Conservation (phyloP, 208 protist species). For the Balamuthia mandrillaris region DNA sequence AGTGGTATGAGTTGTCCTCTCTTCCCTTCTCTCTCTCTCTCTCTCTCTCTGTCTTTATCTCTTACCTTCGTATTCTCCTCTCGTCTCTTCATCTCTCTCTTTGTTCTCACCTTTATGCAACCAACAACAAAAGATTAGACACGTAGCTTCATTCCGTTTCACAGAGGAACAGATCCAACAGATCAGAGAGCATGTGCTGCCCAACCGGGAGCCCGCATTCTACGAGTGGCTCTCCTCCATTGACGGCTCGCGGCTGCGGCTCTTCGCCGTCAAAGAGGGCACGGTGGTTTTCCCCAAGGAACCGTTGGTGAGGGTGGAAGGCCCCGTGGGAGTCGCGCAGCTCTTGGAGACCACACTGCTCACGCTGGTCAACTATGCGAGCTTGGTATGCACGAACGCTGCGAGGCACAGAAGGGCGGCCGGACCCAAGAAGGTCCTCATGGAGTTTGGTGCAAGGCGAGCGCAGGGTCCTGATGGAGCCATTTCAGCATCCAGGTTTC, state of each 20-base stretch:
- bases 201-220: slow-evolving; percentile 20
- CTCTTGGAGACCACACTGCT: slow-evolving; percentile 79
- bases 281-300: slow-evolving; percentile 74
- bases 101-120: too few species aligned
- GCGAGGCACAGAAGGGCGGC: slow-evolving; percentile 52
- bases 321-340: slow-evolving; percentile 75
- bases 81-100: not conserved
- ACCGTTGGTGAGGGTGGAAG: slow-evolving; percentile 77
- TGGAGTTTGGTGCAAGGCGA: slow-evolving; percentile 85
- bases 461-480: slow-evolving; percentile 83
- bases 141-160: not conserved
- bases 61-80: not conserved
- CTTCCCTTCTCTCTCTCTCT: not conserved
- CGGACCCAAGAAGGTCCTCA: slow-evolving; percentile 12
- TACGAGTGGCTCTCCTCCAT: slow-evolving; percentile 20
- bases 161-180: not conserved
- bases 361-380: slow-evolving; percentile 72
- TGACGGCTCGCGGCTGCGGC: slow-evolving; percentile 33
- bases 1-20: not conserved
- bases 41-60: too few species aligned
- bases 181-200: not conserved
- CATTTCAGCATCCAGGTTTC: slow-evolving; percentile 78
- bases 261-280: slow-evolving; percentile 69
- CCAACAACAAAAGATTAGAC: not conserved
- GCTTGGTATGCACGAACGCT: slow-evolving; percentile 82